Evolutionary conservation across 805 yeast genomes (phyloP), one percentile per base, ranked within the genome.

Genomic region (Kregervanrija fluxuum): DNA sequence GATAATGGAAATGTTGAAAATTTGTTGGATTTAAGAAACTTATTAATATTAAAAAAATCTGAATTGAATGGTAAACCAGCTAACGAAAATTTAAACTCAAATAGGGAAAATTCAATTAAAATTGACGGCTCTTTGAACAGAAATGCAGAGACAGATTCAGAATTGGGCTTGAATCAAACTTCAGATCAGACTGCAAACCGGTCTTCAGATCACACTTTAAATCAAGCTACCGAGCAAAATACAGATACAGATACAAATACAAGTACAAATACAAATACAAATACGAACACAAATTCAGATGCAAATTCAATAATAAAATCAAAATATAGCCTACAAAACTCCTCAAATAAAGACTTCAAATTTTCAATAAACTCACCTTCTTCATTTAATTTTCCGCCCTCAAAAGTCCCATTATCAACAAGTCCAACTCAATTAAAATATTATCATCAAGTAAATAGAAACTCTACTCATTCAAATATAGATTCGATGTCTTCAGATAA

Each of bases 11-110:
- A 45, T 8, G 41, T 55, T 12, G 57, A 56, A 0, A 66, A 64
- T 42, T 52, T 65, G 48, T 64, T 65, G 11, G 72, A 68, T 31
- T 65, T 70, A 11, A 68, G 61, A 30, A 60, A 57, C 2, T 66
- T 66, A 8, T 65, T 68, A 17, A 64, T 62, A 1, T 52, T 51
- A 10, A 69, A 66, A 38, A 53, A 53, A 30, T 14, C 45, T 9
- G 65, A 58, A 12, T 42, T 61, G 9, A 52, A 49, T 6, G 43
- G 49, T 2, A 35, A 44, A 37, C 17, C 28, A 22, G 6, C 11
- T 33, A 5, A 22, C 6, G 28, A 22, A 4, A 22, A 22, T 22
- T 22, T 22, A 22, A 17, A 3, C 22, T 17, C 22, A 17, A 22
- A 22, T 22, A 22, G 28, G 8, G 28, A 22, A 22, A 22, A 22